Percentiles rank a stretch among this genome's conserved stretches.
These are phyloP conservation scores for Coprinellus micaceus DNA, from an alignment of 768 basidiomycete genomes.

Conservation along the genomic window DNA sequence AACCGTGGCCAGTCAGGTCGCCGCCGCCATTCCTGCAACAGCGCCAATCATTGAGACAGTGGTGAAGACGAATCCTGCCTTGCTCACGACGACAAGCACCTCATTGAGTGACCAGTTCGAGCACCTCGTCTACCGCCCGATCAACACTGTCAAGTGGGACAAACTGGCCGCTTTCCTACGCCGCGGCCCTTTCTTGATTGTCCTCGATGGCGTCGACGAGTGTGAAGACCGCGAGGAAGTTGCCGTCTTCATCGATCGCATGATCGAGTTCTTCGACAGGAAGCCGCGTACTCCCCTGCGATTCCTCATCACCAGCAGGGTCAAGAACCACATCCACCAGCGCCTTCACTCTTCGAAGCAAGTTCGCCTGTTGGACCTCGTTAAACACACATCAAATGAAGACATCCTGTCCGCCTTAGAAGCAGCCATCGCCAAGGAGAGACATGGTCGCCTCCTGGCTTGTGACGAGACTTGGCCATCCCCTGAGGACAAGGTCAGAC, in stretches of 20 bases:
- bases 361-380: background rate
- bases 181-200: slow-evolving; percentile 1
- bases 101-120: slow-evolving; percentile 5
- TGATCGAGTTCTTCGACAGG: background rate
- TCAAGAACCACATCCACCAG: background rate
- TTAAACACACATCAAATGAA: background rate
- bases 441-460: background rate
- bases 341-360: too few relatives aligned
- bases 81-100: background rate
- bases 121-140: slow-evolving; percentile 9
- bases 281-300: background rate
- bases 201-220: slow-evolving; percentile 20
- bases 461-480: background rate
- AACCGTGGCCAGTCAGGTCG: slow-evolving; percentile 15
- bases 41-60: background rate
- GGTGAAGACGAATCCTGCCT: slow-evolving; percentile 1
- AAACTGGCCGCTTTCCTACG: too few relatives aligned
- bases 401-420: background rate
- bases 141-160: background rate
- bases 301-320: background rate
- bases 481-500: background rate
- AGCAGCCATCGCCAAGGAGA: background rate
- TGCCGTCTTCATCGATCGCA: slow-evolving; percentile 4
- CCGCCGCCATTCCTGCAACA: slow-evolving; percentile 1
- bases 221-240: slow-evolving; percentile 11